Evolutionary conservation across 2,329 filamentous ascomycete genomes (phyloP).

Genomic region (Cladophialophora chaetospira): DNA sequence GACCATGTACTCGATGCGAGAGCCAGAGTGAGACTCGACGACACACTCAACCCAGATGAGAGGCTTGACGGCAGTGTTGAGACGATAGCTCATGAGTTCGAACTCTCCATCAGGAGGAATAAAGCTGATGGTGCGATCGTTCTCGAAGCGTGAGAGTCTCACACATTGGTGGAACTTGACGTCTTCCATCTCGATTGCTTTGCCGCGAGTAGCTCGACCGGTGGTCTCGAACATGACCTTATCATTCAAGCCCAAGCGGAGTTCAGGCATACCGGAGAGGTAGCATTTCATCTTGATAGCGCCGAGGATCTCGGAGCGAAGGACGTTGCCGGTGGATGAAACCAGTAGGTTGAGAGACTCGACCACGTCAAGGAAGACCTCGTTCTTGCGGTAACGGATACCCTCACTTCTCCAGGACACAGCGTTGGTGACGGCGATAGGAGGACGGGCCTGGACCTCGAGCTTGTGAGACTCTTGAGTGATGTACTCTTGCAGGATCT

Average conservation of each 20-base stretch:
- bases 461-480: constrained; percentile 99
- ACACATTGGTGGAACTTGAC: constrained; percentile 99
- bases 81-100: constrained; percentile 97
- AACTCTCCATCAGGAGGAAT: constrained; percentile 98
- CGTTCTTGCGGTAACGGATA: constrained; percentile 98
- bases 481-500: constrained; percentile 99
- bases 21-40: constrained; percentile 93
- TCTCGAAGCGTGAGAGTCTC: constrained; percentile 91
- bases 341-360: constrained; percentile 96
- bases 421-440: constrained; percentile 96
- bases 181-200: constrained; percentile 99
- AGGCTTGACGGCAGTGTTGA: constrained; percentile 98
- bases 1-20: constrained; percentile 97
- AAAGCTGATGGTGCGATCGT: constrained; percentile 97
- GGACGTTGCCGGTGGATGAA: constrained; percentile 88
- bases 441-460: constrained; percentile 91
- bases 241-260: constrained; percentile 92
- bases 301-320: constrained; percentile 93
- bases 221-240: constrained; percentile 99
- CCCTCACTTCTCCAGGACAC: constrained; percentile 98
- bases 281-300: constrained; percentile 99
- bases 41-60: constrained; percentile 99
- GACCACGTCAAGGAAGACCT: constrained; percentile 96
- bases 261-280: constrained; percentile 94
- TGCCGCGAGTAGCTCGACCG: constrained; percentile 87